Evolutionary conservation across 2,329 filamentous ascomycete genomes (phyloP), one percentile per base, ranked within the genome.

Genomic region (Triangularia verruculosa): DNA sequence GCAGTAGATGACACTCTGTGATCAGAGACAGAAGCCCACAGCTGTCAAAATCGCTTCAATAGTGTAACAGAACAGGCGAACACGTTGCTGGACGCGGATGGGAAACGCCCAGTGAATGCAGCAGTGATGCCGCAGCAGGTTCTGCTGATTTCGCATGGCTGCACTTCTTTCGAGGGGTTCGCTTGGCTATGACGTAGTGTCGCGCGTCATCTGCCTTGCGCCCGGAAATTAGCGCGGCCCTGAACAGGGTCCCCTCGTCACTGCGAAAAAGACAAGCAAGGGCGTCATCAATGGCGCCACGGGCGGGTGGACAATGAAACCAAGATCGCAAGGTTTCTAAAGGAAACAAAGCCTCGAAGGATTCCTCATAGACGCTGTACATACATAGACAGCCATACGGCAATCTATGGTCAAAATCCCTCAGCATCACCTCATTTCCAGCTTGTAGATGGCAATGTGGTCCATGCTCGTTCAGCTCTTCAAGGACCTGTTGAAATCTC

Each of bases 141-240:
- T 59, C 57, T 59, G 55, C n/a, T 7, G 17, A 43, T 53, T 5
- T 27, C 20, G 17, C 20, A 53, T 57, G 55, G 55, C 53, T 56
- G n/a, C 53, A 43, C 9, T 24, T 20, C 17, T 6, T 34, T n/a
- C 13, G 22, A 59, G 32, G 22, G 1, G 13, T 5, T n/a, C 32
- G n/a, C 25, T 25, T 24, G 39, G 39, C 57, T 52, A 59, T 59
- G 57, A 59, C 57, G 57, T 59, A 51, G 39, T 12, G 22, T 47
- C 39, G 27, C 34, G 34, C 57, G 57, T 59, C 57, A 59, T 59
- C 32, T 15, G 56, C 34, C 57, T 52, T 59, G 24, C 32, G 39
- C 57, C 39, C 57, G 17, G 57, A 59, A n/a, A 28, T 51, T 59
- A 59, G 34, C 39, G 57, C 57, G 13, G 32, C 27, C 57, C 4